Conservation (phyloP, 208 protist genomes). For the Trypanosoma melophagium region DNA sequence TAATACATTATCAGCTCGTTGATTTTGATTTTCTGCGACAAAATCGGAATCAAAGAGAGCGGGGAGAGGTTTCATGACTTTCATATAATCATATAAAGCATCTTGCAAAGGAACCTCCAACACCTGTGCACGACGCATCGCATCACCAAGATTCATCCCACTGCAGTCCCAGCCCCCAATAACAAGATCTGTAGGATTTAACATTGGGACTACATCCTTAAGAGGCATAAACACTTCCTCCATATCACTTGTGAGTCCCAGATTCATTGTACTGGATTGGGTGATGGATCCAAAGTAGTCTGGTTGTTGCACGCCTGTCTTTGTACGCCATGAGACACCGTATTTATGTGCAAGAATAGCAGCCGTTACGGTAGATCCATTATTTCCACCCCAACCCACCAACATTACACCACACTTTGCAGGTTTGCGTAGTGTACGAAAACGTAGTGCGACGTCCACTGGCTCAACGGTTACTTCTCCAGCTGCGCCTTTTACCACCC, state of each 20-base stretch:
- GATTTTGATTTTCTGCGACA: constrained; percentile 97
- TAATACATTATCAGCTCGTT: constrained; percentile 97
- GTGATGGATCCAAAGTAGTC: constrained; percentile 98
- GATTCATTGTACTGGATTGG: constrained; percentile 94
- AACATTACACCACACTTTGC: constrained; percentile 93
- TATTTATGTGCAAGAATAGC: constrained; percentile 96
- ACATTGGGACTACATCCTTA: constrained; percentile 95
- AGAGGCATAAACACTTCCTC: constrained; percentile 94
- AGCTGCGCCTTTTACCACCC: constrained; percentile 37
- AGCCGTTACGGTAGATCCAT: constrained; percentile 98
- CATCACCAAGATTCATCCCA: constrained; percentile 90
- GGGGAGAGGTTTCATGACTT: constrained; percentile 91
- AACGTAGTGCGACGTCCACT: constrained; percentile 54
- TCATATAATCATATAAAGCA: constrained; percentile 81
- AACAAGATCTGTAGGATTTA: constrained; percentile 96
- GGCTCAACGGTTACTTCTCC: constrained; percentile 75
- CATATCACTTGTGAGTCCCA: constrained; percentile 90
- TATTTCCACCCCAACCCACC: constrained; percentile 98
- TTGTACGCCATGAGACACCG: constrained; percentile 93
- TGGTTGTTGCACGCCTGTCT: constrained; percentile 85
- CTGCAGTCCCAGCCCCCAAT: constrained; percentile 99
- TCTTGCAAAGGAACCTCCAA: constrained; percentile 94
- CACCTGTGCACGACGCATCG: constrained; percentile 95
- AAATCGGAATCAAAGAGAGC: constrained; percentile 97
- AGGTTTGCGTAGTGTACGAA: constrained; percentile 90